A percentile compares a stretch with the other conserved stretches of the same genome.
phyloP scores from a whole-genome alignment of 2,329 filamentous ascomycete genomes.

The Camillea tinctor region DNA sequence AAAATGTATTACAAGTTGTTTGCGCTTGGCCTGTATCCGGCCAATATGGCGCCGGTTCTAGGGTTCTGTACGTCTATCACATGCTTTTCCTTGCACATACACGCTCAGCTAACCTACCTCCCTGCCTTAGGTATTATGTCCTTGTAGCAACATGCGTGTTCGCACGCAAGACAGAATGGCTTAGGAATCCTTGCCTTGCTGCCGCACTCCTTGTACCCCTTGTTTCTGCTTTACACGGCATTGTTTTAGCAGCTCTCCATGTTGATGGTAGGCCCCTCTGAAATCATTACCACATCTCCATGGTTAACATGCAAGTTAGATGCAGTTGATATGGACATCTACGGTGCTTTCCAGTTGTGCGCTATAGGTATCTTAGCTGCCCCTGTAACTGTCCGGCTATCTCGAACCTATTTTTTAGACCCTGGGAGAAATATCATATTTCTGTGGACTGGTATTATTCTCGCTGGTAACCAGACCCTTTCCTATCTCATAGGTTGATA shows the following conservation, averaged over 20 bases:
- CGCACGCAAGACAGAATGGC: slow-evolving; percentile 60
- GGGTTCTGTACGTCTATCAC: slow-evolving; percentile 36
- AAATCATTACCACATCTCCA: too few relatives aligned
- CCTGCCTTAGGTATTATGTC: slow-evolving; percentile 54
- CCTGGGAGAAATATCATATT: slow-evolving; percentile 66
- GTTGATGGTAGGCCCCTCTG: slow-evolving; percentile 47
- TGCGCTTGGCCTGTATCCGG: slow-evolving; percentile 44
- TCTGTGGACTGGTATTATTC: slow-evolving; percentile 60
- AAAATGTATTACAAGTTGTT: slow-evolving; percentile 32
- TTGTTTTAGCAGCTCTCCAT: slow-evolving; percentile 60
- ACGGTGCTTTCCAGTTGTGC: slow-evolving; percentile 66
- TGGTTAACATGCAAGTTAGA: slow-evolving; percentile 35
- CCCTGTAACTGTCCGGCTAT: slow-evolving; percentile 60
- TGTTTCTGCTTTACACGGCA: slow-evolving; percentile 61
- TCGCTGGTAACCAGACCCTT: slow-evolving; percentile 47
- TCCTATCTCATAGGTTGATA: neutral
- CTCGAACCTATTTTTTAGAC: slow-evolving; percentile 62
- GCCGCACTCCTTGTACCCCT: slow-evolving; percentile 62
- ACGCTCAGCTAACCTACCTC: slow-evolving; percentile 1
- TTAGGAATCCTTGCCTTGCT: slow-evolving; percentile 62
- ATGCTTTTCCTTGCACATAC: too few relatives aligned
- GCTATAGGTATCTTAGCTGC: slow-evolving; percentile 64
- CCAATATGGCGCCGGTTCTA: slow-evolving; percentile 41
- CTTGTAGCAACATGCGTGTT: slow-evolving; percentile 63
- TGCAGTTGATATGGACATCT: slow-evolving; percentile 67